Evolutionary conservation across 495 filamentous ascomycete genomes (phyloP).

Genomic region (Parachaetomium inaequale): DNA sequence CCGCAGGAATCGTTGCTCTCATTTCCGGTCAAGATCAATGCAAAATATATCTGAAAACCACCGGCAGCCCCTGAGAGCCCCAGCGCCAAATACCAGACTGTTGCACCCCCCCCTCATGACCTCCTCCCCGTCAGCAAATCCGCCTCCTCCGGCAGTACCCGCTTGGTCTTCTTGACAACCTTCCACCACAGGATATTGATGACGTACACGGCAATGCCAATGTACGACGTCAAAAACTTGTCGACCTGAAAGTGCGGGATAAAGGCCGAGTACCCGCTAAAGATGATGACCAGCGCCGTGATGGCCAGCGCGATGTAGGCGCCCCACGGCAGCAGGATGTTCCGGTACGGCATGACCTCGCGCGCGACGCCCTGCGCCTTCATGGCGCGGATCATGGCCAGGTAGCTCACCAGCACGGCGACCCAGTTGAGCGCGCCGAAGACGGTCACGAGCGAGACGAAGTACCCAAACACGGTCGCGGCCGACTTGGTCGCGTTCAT

Average conservation of each 20-base stretch:
- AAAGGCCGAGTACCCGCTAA: slow-evolving; percentile 61
- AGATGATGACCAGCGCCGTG: slow-evolving; percentile 73
- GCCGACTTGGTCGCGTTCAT: slow-evolving; percentile 71
- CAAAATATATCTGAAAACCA: background rate
- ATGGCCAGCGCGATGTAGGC: slow-evolving; percentile 65
- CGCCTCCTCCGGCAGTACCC: slow-evolving; percentile 31
- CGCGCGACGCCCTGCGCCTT: slow-evolving; percentile 67
- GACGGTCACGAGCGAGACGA: slow-evolving; percentile 79
- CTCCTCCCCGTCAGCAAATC: slow-evolving; percentile 32
- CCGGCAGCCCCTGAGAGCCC: background rate
- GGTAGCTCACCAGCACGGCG: slow-evolving; percentile 77
- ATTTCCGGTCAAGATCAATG: background rate
- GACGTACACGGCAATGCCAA: slow-evolving; percentile 77
- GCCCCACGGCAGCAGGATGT: slow-evolving; percentile 65
- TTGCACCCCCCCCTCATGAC: background rate
- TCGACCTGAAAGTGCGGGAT: slow-evolving; percentile 61
- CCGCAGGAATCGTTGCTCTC: background rate
- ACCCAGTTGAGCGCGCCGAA: slow-evolving; percentile 82
- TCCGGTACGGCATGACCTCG: slow-evolving; percentile 63
- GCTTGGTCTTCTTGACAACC: slow-evolving; percentile 33
- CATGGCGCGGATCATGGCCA: slow-evolving; percentile 72
- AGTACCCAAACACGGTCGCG: slow-evolving; percentile 71
- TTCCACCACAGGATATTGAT: slow-evolving; percentile 41
- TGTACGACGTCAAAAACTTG: slow-evolving; percentile 77
- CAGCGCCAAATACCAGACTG: background rate